Evolutionary conservation across 2,329 filamentous ascomycete species (phyloP), one percentile per base, ranked within the genome.

Genomic region (Zarea fungicola): DNA sequence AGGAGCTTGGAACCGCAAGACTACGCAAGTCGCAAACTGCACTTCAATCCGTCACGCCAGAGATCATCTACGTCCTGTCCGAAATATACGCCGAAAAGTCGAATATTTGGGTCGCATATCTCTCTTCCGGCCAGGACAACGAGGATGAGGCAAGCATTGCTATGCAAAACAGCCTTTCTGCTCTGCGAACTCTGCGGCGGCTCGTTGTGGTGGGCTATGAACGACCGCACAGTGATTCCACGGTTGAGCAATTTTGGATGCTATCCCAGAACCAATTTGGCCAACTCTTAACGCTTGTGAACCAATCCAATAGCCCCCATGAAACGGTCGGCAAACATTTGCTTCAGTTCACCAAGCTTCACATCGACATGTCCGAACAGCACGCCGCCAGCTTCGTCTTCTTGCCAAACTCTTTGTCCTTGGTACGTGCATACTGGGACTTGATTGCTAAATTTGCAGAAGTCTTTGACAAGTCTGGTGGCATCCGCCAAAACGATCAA

Each of bases 281-380:
- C n/a, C 77, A 85, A 34, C 84, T 96, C 52, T 77, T 95, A 29
- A 70, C 71, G 21, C 79, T 85, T 51, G 73, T 85, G 44, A 75
- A 76, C 55, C 75, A 81, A 42, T 75, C 75, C n/a, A 68, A 71
- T 6, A 65, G 79, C 3, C 67, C 84, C 2, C 78, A 80, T 51
- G 78, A 77, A 29, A 62, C 85, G 21, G 71, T 95, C n/a, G 87
- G 87, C 55, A 95, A 90, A 62, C 91, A 96, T 62, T 73, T 96
- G 2, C 70, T 96, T 35, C 91, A 97, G 62, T 84, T 97, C 42
- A 84, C 91, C 4, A 99, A 97, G 66, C 73, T 99, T 3, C 93
- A 97, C 63, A 76, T 95, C 32, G 84, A 89, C 49, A 92, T 97
- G 84, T 83, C 89, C 1, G 81, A 81, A 42, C 71, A 75, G 5